Conservation (phyloP, 768 basidiomycete genomes). For the Leucogyrophana mollusca region DNA sequence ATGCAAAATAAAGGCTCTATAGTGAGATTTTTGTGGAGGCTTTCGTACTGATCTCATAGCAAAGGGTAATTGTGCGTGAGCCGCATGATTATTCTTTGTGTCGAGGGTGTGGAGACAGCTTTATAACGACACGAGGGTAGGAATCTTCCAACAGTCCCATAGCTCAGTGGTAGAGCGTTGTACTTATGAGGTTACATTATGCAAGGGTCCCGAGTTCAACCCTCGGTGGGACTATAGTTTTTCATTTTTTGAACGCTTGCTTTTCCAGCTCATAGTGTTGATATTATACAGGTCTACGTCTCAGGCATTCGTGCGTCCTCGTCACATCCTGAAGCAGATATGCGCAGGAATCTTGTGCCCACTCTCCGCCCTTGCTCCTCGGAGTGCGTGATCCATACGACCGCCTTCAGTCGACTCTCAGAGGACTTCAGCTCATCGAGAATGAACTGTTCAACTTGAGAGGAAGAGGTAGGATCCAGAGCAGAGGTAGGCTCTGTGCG, state of each 20-base stretch:
- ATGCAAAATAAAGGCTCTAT: too few relatives aligned
- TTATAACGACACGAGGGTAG: too few relatives aligned
- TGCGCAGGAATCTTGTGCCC: constrained; percentile 64
- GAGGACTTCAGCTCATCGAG: constrained; percentile 46
- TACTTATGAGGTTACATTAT: constrained; percentile 58
- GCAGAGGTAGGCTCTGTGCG: constrained; percentile 85
- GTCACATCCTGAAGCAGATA: constrained; percentile 41
- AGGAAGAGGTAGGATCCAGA: constrained; percentile 67
- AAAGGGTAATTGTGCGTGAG: too few relatives aligned
- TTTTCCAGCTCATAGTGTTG: neutral
- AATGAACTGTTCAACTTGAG: constrained; percentile 65
- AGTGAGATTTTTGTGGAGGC: too few relatives aligned
- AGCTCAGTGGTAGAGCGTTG: constrained; percentile 66
- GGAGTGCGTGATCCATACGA: constrained; percentile 89
- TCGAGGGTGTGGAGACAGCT: too few relatives aligned
- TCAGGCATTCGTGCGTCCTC: constrained; percentile 37
- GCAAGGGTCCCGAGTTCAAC: constrained; percentile 66
- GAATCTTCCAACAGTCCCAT: constrained; percentile 39
- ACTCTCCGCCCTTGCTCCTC: constrained; percentile 75
- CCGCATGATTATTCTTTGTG: too few relatives aligned
- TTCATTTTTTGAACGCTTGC: neutral
- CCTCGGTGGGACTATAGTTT: constrained; percentile 59
- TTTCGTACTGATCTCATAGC: too few relatives aligned
- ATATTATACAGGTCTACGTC: constrained; percentile 10
- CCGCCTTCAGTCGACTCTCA: constrained; percentile 58